Evolutionary conservation across 2,329 filamentous ascomycete genomes (phyloP).

Genomic region (Penicillium sp.): DNA sequence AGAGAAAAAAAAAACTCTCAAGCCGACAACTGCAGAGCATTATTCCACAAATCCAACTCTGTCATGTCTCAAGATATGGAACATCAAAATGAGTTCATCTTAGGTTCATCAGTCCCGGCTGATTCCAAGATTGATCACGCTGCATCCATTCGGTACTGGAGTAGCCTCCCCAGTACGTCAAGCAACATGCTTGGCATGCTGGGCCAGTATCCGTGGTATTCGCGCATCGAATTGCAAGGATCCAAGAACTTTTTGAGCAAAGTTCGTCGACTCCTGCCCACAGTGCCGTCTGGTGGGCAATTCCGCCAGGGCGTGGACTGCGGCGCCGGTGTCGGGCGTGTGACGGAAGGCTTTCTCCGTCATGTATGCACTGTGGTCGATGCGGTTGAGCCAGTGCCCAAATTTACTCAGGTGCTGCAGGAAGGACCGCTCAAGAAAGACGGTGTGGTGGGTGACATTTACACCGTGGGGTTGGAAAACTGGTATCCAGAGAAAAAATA

Average conservation of each 20-base stretch:
- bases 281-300: constrained; percentile 9
- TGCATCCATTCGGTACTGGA: constrained; percentile 37
- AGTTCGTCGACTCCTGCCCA: constrained; percentile 42
- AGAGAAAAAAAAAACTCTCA: neutral
- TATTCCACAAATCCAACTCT: neutral
- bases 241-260: constrained; percentile 65
- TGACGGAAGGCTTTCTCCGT: constrained; percentile 72
- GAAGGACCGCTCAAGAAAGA: constrained; percentile 31
- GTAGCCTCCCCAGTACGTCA: constrained; percentile 30
- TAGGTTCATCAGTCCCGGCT: neutral
- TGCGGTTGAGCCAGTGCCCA: constrained; percentile 75
- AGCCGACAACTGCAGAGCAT: neutral
- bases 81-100: neutral
- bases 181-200: constrained; percentile 61
- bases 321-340: constrained; percentile 69
- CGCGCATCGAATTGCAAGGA: constrained; percentile 64
- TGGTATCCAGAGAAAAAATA: constrained; percentile 60
- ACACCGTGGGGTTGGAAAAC: constrained; percentile 66
- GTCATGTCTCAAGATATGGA: constrained; percentile 6
- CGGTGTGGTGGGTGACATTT: constrained; percentile 56
- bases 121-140: constrained; percentile 30
- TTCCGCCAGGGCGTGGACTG: constrained; percentile 49
- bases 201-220: constrained; percentile 64
- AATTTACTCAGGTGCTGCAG: constrained; percentile 64
- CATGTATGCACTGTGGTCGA: constrained; percentile 67